phyloP scores from a whole-genome alignment of 2,329 filamentous ascomycete species.

The Stagonosporopsis cucurbitacearum region DNA sequence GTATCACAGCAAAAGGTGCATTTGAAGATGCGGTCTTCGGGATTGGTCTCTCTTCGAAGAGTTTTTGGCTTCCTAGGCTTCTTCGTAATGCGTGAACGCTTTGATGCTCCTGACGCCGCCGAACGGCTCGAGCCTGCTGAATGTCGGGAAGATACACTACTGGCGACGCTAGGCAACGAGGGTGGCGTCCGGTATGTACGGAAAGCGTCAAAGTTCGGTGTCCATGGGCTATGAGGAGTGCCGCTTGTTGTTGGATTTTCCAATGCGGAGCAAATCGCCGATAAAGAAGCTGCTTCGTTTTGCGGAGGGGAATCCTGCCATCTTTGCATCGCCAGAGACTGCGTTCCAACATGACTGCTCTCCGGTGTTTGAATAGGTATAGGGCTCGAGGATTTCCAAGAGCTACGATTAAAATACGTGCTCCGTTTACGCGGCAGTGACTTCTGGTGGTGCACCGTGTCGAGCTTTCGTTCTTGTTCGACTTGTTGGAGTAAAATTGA shows the following conservation, averaged over 20 bases:
- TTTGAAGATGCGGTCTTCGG: conserved; percentile 26
- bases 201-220: conserved; percentile 28
- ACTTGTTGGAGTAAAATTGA: conserved; percentile 14
- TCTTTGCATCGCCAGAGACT: conserved; percentile 61
- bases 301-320: conserved; percentile 71
- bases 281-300: conserved; percentile 67
- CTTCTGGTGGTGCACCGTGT: conserved; percentile 5
- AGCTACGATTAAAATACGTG: conserved; percentile 12
- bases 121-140: conserved; percentile 53
- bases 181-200: conserved; percentile 49
- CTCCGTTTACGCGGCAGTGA: conserved; percentile 15
- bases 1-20: conserved; percentile 42
- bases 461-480: conserved; percentile 12
- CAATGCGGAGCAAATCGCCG: conserved; percentile 67
- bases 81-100: conserved; percentile 41
- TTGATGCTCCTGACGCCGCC: conserved; percentile 68
- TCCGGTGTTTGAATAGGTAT: conserved; percentile 14
- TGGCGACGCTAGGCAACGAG: conserved; percentile 52
- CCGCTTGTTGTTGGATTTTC: conserved; percentile 24
- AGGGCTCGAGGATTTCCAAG: conserved; percentile 10
- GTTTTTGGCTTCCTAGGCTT: conserved; percentile 10
- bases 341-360: conserved; percentile 6
- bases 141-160: conserved; percentile 55
- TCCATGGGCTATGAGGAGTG: conserved; percentile 31
- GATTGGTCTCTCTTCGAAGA: conserved; percentile 4